Evolutionary conservation across 1,284 basidiomycete species (phyloP), one percentile per base, ranked within the genome.

Genomic region (Sporisorium sorghi): DNA sequence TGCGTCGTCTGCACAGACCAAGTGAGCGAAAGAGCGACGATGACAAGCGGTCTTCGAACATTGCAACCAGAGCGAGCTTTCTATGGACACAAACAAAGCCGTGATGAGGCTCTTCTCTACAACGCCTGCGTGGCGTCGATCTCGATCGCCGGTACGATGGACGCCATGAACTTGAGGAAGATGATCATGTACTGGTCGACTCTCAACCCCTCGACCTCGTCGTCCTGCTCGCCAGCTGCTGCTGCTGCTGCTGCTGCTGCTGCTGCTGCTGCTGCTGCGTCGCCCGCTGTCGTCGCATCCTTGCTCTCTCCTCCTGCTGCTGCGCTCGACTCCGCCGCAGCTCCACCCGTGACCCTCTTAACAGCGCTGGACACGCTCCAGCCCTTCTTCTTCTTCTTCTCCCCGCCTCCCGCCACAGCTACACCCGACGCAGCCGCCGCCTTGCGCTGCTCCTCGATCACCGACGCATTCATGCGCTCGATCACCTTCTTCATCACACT

Each of bases 401-500:
- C 81, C n/a, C n/a, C n/a, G 19, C 54, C 73, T 14, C 26, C 28
- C 28, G 28, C 26, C 5, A 40, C n/a, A 19, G 44, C 37, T 5
- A 23, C 60, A 28, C 57, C 61, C 19, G 73, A 76, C 21, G 59
- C 76, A n/a, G 67, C 70, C 0, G 53, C 61, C 1, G 65, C 64
- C 47, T 60, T 84, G 59, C 76, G 78, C 90, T 85, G 90, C 57
- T 81, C 73, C 53, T 85, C 82, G 19, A 81, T 67, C 17, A 86
- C 83, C 23, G 73, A 78, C 0, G 69, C 90, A 85, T 98, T 97
- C 94, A 99, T 98, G 58, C 95, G 89, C 85, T 97, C 95, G 82
- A 99, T 97, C 75, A 99, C 94, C 86, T 98, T 99, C 88, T 97
- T 97, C 97, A 99, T 99, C 58, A 99, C 97, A 84, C 91, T 93